These are phyloP conservation scores for Fistulinella prunicolor DNA, from an alignment of 768 basidiomycete genomes.

Conservation along the genomic window DNA sequence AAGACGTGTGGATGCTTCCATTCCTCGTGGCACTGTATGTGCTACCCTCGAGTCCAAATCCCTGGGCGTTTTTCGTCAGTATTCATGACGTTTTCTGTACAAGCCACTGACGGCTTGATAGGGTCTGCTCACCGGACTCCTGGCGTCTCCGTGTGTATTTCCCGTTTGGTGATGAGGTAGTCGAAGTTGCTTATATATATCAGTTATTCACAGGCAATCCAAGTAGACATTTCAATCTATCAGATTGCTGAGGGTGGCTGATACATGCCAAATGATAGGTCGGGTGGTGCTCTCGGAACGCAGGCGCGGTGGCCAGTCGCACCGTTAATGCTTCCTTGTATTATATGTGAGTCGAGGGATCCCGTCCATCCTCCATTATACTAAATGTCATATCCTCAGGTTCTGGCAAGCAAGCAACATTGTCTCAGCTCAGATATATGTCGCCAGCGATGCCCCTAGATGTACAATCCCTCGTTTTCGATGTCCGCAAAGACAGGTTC, in stretches of 20 bases:
- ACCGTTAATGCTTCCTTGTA: constrained; percentile 60
- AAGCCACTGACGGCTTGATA: constrained; percentile 9
- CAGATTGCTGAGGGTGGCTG: background rate
- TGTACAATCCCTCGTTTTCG: constrained; percentile 31
- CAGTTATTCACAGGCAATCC: constrained; percentile 49
- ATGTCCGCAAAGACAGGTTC: background rate
- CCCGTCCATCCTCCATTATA: background rate
- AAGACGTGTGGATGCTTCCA: constrained; percentile 59
- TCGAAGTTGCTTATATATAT: background rate
- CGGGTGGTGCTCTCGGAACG: constrained; percentile 59
- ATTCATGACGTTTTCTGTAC: background rate
- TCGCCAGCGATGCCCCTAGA: constrained; percentile 52
- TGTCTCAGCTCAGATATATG: constrained; percentile 56
- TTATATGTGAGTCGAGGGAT: constrained; percentile 40
- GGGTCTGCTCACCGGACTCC: constrained; percentile 43
- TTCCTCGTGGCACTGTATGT: constrained; percentile 56
- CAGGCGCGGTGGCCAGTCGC: constrained; percentile 56
- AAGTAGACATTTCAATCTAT: constrained; percentile 22
- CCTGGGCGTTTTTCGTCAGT: constrained; percentile 53
- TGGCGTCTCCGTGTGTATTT: constrained; percentile 43
- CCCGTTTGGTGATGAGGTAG: background rate
- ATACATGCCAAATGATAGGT: constrained; percentile 28
- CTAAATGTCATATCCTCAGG: constrained; percentile 11
- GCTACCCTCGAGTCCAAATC: constrained; percentile 45
- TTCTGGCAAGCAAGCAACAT: constrained; percentile 44